Percentiles rank a stretch among this genome's conserved stretches.
These are phyloP conservation scores for Neckera pumila DNA, from an alignment of 225 moss, liverwort and hornwort species.

Conservation along the genomic window DNA sequence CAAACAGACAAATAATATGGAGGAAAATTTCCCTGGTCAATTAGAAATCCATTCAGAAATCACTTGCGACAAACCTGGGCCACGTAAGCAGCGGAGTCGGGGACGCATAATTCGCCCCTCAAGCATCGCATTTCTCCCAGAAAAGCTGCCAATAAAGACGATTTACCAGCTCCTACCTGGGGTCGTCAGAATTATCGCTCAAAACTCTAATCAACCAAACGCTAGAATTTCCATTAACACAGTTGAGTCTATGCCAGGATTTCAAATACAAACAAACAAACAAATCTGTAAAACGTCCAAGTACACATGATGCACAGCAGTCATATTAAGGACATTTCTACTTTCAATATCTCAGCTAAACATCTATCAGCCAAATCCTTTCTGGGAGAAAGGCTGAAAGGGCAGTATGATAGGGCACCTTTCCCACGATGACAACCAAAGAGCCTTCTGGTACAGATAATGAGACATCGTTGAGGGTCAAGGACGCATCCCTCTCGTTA, in stretches of 20 bases:
- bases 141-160: conserved; percentile 67
- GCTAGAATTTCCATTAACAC: not conserved
- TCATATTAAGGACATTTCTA: not conserved
- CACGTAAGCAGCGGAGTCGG: conserved; percentile 65
- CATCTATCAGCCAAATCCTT: not conserved
- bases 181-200: not conserved
- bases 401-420: conserved; percentile 23
- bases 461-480: conserved; percentile 49
- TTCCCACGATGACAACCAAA: conserved; percentile 75
- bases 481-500: conserved; percentile 26
- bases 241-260: not conserved
- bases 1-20: not conserved
- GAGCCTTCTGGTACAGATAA: conserved; percentile 64
- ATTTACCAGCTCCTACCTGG: conserved; percentile 89
- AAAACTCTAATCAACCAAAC: conserved; percentile 2
- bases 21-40: not conserved
- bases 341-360: not conserved
- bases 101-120: conserved; percentile 41
- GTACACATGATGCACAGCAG: not conserved
- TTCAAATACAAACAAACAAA: not conserved
- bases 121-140: conserved; percentile 90
- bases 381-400: not conserved
- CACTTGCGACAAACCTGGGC: conserved; percentile 45
- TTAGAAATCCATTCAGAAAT: not conserved
- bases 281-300: not conserved